Conservation (phyloP, 129 eudicot genomes). For the Helianthus annuus region DNA sequence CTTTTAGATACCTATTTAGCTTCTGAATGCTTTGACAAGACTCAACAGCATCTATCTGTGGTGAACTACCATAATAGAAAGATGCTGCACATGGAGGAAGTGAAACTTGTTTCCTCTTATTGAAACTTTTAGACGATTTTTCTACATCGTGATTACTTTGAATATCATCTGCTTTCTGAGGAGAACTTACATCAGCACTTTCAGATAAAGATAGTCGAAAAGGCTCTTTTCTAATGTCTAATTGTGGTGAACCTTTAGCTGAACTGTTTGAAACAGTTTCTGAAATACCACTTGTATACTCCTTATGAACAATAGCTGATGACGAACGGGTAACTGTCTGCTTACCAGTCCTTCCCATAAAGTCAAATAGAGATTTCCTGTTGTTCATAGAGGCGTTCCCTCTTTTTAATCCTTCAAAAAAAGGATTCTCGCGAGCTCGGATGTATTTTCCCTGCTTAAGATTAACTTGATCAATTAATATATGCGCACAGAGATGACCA, state of each 20-base stretch:
- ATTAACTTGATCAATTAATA: background rate
- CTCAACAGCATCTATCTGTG: slow-evolving; percentile 44
- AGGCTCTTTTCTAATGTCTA: slow-evolving; percentile 45
- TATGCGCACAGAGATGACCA: background rate
- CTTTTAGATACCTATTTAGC: slow-evolving; percentile 62
- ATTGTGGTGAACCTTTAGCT: slow-evolving; percentile 31
- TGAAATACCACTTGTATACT: slow-evolving; percentile 14
- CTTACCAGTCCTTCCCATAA: slow-evolving; percentile 29
- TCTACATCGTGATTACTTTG: slow-evolving; percentile 1
- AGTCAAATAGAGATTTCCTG: slow-evolving; percentile 33
- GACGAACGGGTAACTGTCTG: slow-evolving; percentile 39
- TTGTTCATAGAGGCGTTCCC: slow-evolving; percentile 43
- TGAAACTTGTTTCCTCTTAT: slow-evolving; percentile 39
- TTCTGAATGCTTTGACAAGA: slow-evolving; percentile 51
- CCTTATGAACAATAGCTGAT: slow-evolving; percentile 48
- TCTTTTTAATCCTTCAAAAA: slow-evolving; percentile 63
- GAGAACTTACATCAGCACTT: slow-evolving; percentile 30
- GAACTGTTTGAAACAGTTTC: slow-evolving; percentile 23
- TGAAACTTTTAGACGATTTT: slow-evolving; percentile 39
- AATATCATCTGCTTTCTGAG: slow-evolving; percentile 32
- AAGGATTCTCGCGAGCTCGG: slow-evolving; percentile 68
- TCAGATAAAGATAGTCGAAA: slow-evolving; percentile 38
- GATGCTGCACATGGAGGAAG: slow-evolving; percentile 76
- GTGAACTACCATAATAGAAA: slow-evolving; percentile 52
- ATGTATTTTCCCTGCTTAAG: slow-evolving; percentile 46